Evolutionary conservation across 2,329 filamentous ascomycete genomes (phyloP), one percentile per base, ranked within the genome.

Genomic region (Colletotrichum siamense): DNA sequence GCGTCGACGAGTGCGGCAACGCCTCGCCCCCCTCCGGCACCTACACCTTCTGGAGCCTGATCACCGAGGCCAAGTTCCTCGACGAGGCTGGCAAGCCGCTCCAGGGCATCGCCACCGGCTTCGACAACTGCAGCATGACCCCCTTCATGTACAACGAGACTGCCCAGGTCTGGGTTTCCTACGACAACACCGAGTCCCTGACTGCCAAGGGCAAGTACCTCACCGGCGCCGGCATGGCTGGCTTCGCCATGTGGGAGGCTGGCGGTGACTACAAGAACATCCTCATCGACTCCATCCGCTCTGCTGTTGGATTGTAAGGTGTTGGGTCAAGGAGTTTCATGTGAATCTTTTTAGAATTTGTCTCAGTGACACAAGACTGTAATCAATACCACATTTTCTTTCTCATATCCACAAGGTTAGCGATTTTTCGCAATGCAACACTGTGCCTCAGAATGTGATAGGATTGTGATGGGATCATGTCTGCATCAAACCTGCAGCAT

Each of bases 251-350:
- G 64, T 76, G 34, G 34, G 74, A 76, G 70, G 49, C 74, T 18
- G 74, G 74, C 18, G 74, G 74, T 13, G 74, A 76, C 18, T 69
- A 74, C 70, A 65, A 74, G 15, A 76, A 74, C 74, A 76, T 74
- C 4, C 59, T 76, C 12, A 9, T 76, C 49, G 28, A 76, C 16
- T 65, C 74, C 10, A 76, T 76, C 28, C 74, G 74, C 59, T 32
- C 70, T 15, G 59, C 70, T 4, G 74, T 76, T 9, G 70, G 74
- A 24, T 52, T 76, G 70, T 76, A 66, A 74, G 18, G 5, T 9
- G 10, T 57, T 15, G 12, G 15, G 9, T 22, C 12, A 9, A 3
- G 9, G 9, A 13, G 6, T 16, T 24, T 55, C 39, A 9, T 55
- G 36, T 44, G 52, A 30, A 63, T 36, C 30, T 34, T 52, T 70